A percentile compares a stretch with the other conserved stretches of the same genome.
Conservation (phyloP, 2,329 filamentous ascomycete species). For the Dactylellina parvicollis region DNA sequence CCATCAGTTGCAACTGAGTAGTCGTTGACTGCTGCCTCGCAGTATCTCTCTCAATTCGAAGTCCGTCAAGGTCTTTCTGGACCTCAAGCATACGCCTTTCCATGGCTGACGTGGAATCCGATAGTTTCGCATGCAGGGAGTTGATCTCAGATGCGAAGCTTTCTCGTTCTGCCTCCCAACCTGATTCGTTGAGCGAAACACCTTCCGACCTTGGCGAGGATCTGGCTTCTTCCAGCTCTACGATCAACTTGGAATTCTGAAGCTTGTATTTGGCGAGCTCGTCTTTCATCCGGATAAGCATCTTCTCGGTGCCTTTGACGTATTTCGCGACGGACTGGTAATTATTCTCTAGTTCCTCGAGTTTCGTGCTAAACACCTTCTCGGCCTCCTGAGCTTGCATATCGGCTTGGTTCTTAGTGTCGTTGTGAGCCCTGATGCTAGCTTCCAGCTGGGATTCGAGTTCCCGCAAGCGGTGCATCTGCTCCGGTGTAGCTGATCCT, state of each 20-base stretch:
- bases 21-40: constrained; percentile 59
- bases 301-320: constrained; percentile 97
- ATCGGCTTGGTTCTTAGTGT: constrained; percentile 80
- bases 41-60: constrained; percentile 74
- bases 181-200: constrained; percentile 62
- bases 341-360: constrained; percentile 92
- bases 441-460: constrained; percentile 87
- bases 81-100: constrained; percentile 76
- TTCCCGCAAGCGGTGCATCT: constrained; percentile 76
- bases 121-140: constrained; percentile 74
- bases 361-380: constrained; percentile 86
- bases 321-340: constrained; percentile 98
- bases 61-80: constrained; percentile 73
- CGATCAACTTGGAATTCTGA: constrained; percentile 82
- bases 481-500: constrained; percentile 80
- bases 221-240: constrained; percentile 77
- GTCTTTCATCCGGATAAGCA: constrained; percentile 98
- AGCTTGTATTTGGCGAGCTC: constrained; percentile 92
- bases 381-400: constrained; percentile 87
- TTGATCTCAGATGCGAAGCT: constrained; percentile 75
- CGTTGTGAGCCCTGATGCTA: constrained; percentile 81
- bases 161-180: constrained; percentile 80
- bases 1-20: constrained; percentile 68
- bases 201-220: constrained; percentile 53
- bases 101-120: constrained; percentile 72